Percentiles rank a stretch among this genome's conserved stretches.
Conservation (phyloP, 257 asterid genomes). For the Fraxinus pennsylvanica region DNA sequence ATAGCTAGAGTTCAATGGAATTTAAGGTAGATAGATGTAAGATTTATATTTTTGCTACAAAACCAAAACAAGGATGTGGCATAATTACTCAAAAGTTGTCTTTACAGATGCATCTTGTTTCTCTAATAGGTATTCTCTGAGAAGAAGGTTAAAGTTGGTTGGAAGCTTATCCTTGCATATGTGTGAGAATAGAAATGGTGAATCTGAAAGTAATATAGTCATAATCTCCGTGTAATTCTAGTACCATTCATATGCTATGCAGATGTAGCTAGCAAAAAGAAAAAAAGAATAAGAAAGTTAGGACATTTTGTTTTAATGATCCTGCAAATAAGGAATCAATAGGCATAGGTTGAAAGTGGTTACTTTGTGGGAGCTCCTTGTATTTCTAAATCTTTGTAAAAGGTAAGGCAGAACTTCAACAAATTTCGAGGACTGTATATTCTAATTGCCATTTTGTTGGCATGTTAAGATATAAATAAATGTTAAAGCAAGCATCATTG, state of each 20-base stretch:
- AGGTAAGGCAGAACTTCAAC: background rate
- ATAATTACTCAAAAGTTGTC: background rate
- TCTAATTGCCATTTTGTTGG: background rate
- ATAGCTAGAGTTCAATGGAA: constrained; percentile 16
- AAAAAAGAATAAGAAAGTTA: background rate
- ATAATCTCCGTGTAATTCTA: background rate
- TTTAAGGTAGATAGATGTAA: background rate
- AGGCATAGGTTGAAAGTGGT: background rate
- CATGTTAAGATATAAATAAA: background rate
- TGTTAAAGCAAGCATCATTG: background rate
- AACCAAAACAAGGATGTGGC: background rate
- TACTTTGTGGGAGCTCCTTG: background rate
- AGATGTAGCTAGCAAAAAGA: background rate
- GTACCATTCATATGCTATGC: background rate
- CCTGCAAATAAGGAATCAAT: background rate
- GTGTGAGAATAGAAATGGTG: background rate
- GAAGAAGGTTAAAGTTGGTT: background rate
- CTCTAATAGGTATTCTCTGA: background rate
- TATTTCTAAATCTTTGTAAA: background rate
- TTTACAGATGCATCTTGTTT: background rate
- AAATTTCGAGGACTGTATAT: background rate
- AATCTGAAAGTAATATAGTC: too few relatives aligned
- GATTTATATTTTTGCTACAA: background rate
- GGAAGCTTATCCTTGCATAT: background rate
- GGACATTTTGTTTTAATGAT: background rate